Evolutionary conservation across 1,139 yeast species (phyloP), one percentile per base, ranked within the genome.

Genomic region (Sporopachydermia cereana): DNA sequence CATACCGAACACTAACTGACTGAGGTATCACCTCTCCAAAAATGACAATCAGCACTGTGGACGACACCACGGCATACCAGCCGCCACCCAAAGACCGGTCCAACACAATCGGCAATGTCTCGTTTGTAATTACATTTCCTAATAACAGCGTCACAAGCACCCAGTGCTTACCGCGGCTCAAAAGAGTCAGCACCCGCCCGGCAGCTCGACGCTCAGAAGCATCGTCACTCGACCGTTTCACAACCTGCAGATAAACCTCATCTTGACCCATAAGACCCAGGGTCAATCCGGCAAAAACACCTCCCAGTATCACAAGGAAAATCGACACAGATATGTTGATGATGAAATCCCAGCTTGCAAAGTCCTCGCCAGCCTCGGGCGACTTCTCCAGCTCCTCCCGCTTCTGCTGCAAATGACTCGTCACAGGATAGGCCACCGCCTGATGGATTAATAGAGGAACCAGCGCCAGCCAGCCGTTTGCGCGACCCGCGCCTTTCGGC

Each of bases 1-100:
- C 98, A 60, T 86, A 89, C 41, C 96, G 71, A 21, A 91, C 98
- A 63, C 94, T 85, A 42, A 86, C 71, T 22, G 94, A 80, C 65
- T 91, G 98, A 2, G 98, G 98, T 52, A 91, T 91, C 55, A 91
- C 84, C 60, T 91, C 98, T 47, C 98, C 98, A 64, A 91, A 91
- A 21, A 91, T 76, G 45, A 91, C 97, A 60, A 91, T 91, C 27
- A 91, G 77, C 2, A 84, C 91, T 1, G 98, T 89, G 14, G 96
- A 83, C 9, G 91, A 74, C 21, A 88, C 88, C 43, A 91, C 95
- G 1, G 98, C 98, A 14, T 94, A 91, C 86, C 95, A 84, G 2
- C 98, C 98, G 41, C 98, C 97, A 43, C 97, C 97, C 24, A 91
- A 73, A 56, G 89, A 83, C 48, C 94, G 72, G 60, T 91, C 97